Base-by-base conservation (phyloP, 352 stramenopile genomes). In the Pythium pyrilobum region DNA sequence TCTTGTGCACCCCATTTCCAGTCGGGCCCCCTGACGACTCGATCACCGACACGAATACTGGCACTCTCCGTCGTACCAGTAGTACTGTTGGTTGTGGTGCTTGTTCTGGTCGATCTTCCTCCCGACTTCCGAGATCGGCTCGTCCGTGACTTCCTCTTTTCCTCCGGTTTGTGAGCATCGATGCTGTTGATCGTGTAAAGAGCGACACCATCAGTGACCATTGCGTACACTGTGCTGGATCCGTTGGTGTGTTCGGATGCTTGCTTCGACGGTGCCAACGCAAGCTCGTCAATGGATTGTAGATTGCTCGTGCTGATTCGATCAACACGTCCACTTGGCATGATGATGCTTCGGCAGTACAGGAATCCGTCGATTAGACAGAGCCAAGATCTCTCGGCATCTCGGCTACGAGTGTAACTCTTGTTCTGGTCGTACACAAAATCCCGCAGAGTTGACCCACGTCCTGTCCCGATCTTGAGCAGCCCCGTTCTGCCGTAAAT, bases 1-100 rank as follows among this genome's bases (percentile, higher is more conserved):
- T 91, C 81, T 69, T 91, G 81, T 31, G 82, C 79, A 16, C 74
- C 83, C 81, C 81, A 91, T 58, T 91, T 91, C 81, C 81, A 91
- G 37, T 89, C 74, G 38, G 81, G 81, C 0, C 81, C 81, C 43
- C 81, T 72, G 36, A 91, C 50, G 41, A 91, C 78, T 25, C 81
- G 72, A 62, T 88, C 74, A 13, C 78, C 78, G n/a, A 91, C 66
- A 8, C 65, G 59, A 52, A 91, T 81, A 24, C 39, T 41, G 12
- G 34, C 25, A 21, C 47, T 55, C n/a, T n/a, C n/a, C n/a, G n/a
- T n/a, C n/a, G n/a, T n/a, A n/a, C n/a, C n/a, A n/a, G n/a, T n/a
- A n/a, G n/a, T n/a, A n/a, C n/a, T n/a, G n/a, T n/a, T n/a, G n/a
- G n/a, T 40, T 20, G 25, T 32, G 0, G 52, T 59, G 25, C n/a